A percentile compares a stretch with the other conserved stretches of the same genome.
phyloP scores from a whole-genome alignment of 768 basidiomycete genomes.

The Boletus vermiculosoides region DNA sequence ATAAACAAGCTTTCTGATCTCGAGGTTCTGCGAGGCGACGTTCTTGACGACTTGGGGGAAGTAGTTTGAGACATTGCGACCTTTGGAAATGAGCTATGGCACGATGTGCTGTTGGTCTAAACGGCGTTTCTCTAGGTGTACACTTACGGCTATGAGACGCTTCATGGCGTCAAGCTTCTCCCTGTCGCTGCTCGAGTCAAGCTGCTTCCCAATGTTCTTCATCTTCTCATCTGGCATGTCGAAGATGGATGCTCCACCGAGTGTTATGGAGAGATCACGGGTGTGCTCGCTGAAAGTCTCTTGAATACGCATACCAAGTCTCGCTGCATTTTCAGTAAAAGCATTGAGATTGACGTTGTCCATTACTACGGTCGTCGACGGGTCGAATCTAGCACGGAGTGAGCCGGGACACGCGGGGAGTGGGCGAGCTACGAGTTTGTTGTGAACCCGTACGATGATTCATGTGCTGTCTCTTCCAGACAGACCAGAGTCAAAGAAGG shows the following conservation, averaged over 20 bases:
- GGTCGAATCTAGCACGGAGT: slow-evolving; percentile 1
- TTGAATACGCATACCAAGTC: slow-evolving; percentile 79
- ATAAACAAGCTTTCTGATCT: slow-evolving; percentile 95
- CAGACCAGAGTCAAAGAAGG: neutral
- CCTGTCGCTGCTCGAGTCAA: slow-evolving; percentile 84
- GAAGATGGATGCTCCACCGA: slow-evolving; percentile 54
- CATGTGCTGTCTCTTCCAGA: slow-evolving; percentile 1
- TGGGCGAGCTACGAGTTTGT: neutral
- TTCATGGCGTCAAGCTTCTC: slow-evolving; percentile 97
- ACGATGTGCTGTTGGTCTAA: slow-evolving; percentile 1
- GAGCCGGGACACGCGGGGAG: neutral
- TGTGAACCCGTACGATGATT: neutral
- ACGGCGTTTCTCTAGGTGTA: neutral
- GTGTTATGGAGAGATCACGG: slow-evolving; percentile 62
- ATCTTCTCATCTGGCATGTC: slow-evolving; percentile 78
- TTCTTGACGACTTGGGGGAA: slow-evolving; percentile 98
- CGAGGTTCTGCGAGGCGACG: slow-evolving; percentile 88
- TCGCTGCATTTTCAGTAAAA: slow-evolving; percentile 78
- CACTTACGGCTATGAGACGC: slow-evolving; percentile 83
- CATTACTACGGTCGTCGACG: slow-evolving; percentile 14
- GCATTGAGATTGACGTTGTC: slow-evolving; percentile 37
- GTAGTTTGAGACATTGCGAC: slow-evolving; percentile 86
- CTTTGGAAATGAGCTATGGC: slow-evolving; percentile 84
- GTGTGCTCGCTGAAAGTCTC: slow-evolving; percentile 83
- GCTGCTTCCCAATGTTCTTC: slow-evolving; percentile 78